phyloP scores from a whole-genome alignment of 148 eudicot genomes.

The Rhododendron ferrugineum region DNA sequence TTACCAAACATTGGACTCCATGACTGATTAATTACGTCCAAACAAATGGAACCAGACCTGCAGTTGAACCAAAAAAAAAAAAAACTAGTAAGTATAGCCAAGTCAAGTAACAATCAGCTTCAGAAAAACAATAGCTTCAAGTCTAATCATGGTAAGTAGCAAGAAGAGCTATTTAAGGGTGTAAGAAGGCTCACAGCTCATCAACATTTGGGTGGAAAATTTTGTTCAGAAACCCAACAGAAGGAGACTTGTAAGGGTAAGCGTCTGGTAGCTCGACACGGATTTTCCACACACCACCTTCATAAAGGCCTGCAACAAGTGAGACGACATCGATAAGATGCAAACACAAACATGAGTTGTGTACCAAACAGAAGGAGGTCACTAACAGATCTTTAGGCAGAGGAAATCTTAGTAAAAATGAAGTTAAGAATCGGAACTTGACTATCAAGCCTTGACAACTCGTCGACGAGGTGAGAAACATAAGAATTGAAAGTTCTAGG shows the following conservation, averaged over 20 bases:
- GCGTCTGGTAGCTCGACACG: slow-evolving; percentile 85
- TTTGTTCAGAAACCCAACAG: slow-evolving; percentile 73
- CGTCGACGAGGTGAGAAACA: background rate
- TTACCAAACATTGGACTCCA: slow-evolving; percentile 98
- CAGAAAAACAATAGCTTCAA: background rate
- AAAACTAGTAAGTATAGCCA: background rate
- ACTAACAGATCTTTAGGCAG: background rate
- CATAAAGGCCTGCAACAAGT: slow-evolving; percentile 44
- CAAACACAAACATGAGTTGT: background rate
- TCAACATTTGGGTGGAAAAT: slow-evolving; percentile 90
- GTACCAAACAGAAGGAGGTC: background rate
- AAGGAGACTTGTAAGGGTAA: slow-evolving; percentile 90
- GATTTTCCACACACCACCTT: slow-evolving; percentile 87
- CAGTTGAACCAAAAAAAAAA: slow-evolving; percentile 10
- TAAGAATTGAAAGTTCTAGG: background rate
- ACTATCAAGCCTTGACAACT: background rate
- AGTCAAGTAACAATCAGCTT: background rate
- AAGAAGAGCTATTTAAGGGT: background rate
- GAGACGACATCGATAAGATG: background rate
- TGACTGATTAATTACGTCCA: slow-evolving; percentile 89
- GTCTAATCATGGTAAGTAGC: background rate
- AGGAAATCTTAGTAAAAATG: background rate
- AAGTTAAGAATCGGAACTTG: background rate
- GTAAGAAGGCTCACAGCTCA: slow-evolving; percentile 53
- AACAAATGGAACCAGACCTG: slow-evolving; percentile 93